Conservation (phyloP, 2,329 filamentous ascomycete species). For the Claviceps maximensis region DNA sequence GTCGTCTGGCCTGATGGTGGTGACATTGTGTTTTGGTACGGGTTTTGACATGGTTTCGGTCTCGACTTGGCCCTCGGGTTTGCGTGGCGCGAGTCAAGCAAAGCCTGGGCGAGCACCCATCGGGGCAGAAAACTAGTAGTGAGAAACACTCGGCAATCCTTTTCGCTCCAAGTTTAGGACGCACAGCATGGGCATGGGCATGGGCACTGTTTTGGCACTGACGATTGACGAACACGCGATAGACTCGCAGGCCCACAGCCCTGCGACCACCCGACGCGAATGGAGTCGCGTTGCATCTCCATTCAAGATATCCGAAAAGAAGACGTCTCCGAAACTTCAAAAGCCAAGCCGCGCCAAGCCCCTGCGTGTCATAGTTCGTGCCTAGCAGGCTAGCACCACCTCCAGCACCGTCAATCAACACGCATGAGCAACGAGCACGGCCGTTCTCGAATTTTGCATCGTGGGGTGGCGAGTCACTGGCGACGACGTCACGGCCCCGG, state of each 20-base stretch:
- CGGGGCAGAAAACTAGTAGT: neutral
- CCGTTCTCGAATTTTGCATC: neutral
- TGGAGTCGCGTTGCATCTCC: neutral
- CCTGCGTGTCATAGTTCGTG: neutral
- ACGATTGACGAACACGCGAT: neutral
- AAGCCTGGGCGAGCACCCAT: neutral
- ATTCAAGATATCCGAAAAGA: neutral
- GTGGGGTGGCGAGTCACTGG: neutral
- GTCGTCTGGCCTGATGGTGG: neutral
- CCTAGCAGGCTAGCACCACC: neutral
- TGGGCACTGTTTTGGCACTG: neutral
- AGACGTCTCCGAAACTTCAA: neutral
- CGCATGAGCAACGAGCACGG: neutral
- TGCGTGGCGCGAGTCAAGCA: neutral
- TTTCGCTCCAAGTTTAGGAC: neutral
- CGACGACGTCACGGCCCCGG: slow-evolving; percentile 4
- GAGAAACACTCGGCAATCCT: neutral
- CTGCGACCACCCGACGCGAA: neutral
- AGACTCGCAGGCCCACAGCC: neutral
- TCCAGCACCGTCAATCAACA: neutral
- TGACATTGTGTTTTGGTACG: neutral
- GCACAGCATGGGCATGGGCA: neutral
- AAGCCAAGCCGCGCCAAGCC: neutral
- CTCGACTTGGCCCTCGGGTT: neutral
- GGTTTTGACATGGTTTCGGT: neutral